Base-by-base conservation (phyloP, 2,329 filamentous ascomycete genomes). In the Dichotomopilus funicola region DNA sequence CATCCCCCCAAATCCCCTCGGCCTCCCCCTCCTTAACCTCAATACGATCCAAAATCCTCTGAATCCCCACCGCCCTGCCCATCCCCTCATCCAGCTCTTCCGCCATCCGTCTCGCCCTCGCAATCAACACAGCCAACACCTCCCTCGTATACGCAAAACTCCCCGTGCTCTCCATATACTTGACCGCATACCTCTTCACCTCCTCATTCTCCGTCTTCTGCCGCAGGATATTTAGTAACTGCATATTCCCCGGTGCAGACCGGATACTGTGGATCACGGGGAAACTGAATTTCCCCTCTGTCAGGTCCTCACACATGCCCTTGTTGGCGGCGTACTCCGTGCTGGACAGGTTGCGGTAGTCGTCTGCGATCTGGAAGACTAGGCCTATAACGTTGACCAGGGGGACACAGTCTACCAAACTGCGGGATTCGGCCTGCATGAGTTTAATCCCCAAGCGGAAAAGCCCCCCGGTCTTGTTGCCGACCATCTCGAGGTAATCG, bases 271-370 rank as follows among this genome's bases (percentile, higher is more conserved):
- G 92, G 65, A 97, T 96, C 65, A 97, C 86, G 42, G 91, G 91
- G 69, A 96, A 96, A 33, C 87, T 92, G 75, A 96, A 96, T 78
- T 97, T 97, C 61, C 92, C 92, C 74, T 97, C 94, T 1, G 91
- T 96, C 64, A 97, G 74, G 72, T 97, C 94, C 75, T 97, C 92
- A 71, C 89, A 95, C 63, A 96, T 81, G 49, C 92, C 94, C 75
- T 97, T 97, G 71, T 95, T 92, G 61, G 87, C 78, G 40, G 85
- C 85, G 76, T 96, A 96, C 66, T 85, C 78, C n/a, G 74, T 75
- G 13, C 78, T 82, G 35, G 79, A 81, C 44, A 99, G 83, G 70
- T 97, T 97, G 71, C 91, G 84, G 74, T 96, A 96, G 78, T 99
- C 94, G 75, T 92, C 89, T 64, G 88, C 83, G 72, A 95, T 94